phyloP scores from a whole-genome alignment of 1,284 basidiomycete genomes.

The Irpex lacteus region DNA sequence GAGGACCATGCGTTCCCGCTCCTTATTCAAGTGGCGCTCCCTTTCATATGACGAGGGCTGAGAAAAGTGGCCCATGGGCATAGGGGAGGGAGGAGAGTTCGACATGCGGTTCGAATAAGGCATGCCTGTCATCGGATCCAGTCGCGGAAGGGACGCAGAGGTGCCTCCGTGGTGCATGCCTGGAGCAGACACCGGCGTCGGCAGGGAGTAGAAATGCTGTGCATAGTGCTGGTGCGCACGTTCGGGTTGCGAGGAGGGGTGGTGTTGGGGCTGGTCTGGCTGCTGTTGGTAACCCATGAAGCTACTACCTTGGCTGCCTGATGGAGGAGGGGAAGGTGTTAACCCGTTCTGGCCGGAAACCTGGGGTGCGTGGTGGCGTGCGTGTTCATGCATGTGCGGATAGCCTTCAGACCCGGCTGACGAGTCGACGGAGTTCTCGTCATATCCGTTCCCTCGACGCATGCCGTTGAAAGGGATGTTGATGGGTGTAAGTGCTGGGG shows the following conservation, averaged over 20 bases:
- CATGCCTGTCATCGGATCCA: slow-evolving; percentile 29
- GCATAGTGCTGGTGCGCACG: neutral
- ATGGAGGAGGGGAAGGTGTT: slow-evolving; percentile 59
- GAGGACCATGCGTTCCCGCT: slow-evolving; percentile 26
- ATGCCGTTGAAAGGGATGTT: slow-evolving; percentile 31
- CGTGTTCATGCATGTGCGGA: slow-evolving; percentile 53
- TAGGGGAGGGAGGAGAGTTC: slow-evolving; percentile 37
- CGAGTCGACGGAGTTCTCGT: slow-evolving; percentile 40
- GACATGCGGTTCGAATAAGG: slow-evolving; percentile 35
- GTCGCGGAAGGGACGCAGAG: slow-evolving; percentile 22
- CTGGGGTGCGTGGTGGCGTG: slow-evolving; percentile 47
- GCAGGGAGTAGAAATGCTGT: slow-evolving; percentile 11
- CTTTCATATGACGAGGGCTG: slow-evolving; percentile 50
- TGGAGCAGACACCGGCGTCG: slow-evolving; percentile 11
- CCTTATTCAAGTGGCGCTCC: slow-evolving; percentile 36
- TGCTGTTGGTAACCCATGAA: slow-evolving; percentile 3
- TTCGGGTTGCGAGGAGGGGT: neutral
- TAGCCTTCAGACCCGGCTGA: slow-evolving; percentile 42
- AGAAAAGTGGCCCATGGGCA: slow-evolving; percentile 28
- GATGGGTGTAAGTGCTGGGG: slow-evolving; percentile 38
- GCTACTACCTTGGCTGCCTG: neutral
- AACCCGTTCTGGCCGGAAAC: slow-evolving; percentile 36
- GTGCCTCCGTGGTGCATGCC: slow-evolving; percentile 17
- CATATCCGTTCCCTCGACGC: slow-evolving; percentile 42
- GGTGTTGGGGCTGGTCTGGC: slow-evolving; percentile 1